Percentiles rank a stretch among this genome's conserved stretches.
phyloP scores from a whole-genome alignment of 805 yeast species.

The Kodamaea kaohsiungensis region DNA sequence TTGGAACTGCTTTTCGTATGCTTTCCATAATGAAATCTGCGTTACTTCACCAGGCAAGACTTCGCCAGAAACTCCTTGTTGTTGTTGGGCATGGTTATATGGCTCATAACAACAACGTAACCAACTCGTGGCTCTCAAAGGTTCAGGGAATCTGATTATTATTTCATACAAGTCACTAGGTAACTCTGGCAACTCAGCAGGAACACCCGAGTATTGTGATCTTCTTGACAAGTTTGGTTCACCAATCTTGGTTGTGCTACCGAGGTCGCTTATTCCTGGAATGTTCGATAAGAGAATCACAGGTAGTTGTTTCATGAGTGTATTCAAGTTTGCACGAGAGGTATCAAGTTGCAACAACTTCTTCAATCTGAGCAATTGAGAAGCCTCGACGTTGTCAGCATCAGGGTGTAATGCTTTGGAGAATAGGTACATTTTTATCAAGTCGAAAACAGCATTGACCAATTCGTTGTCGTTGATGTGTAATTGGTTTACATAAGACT shows the following conservation, averaged over 20 bases:
- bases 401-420: conserved; percentile 52
- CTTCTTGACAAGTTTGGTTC: conserved; percentile 49
- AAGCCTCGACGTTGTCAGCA: conserved; percentile 28
- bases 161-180: conserved; percentile 56
- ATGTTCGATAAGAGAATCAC: conserved; percentile 45
- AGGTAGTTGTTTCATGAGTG: conserved; percentile 62
- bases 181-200: conserved; percentile 63
- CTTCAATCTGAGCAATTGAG: conserved; percentile 38
- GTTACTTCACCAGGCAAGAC: conserved; percentile 73
- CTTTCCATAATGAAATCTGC: conserved; percentile 93
- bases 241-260: neutral
- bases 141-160: conserved; percentile 72
- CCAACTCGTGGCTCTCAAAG: conserved; percentile 92
- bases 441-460: conserved; percentile 70
- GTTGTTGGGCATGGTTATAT: conserved; percentile 21
- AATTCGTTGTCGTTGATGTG: conserved; percentile 73
- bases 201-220: conserved; percentile 49
- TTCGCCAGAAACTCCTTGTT: conserved; percentile 10
- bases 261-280: conserved; percentile 29
- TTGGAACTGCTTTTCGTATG: conserved; percentile 86
- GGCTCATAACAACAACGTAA: conserved; percentile 89
- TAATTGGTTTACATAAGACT: conserved; percentile 57
- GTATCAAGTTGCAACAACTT: conserved; percentile 56
- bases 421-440: conserved; percentile 74
- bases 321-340: conserved; percentile 48